phyloP scores from a whole-genome alignment of 78 protist species.

The Dictyostelium purpureum region DNA sequence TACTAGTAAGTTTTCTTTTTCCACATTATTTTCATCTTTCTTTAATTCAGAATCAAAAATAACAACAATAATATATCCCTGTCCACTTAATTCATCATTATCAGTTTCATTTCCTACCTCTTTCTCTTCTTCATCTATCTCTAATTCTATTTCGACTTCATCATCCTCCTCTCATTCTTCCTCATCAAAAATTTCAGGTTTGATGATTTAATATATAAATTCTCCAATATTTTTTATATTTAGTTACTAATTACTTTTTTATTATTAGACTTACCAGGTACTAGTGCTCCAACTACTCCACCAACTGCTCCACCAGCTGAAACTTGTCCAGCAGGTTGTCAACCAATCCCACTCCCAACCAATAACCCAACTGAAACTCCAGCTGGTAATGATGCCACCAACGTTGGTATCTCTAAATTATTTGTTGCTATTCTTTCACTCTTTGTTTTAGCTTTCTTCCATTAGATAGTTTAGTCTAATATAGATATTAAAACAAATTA shows the following conservation, averaged over 20 bases:
- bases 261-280: not conserved
- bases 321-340: constrained; percentile 1
- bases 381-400: constrained; percentile 38
- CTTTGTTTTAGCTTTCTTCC: constrained; percentile 47
- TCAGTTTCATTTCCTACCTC: not conserved
- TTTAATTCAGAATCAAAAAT: not conserved
- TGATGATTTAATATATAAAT: not conserved
- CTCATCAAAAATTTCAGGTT: not conserved
- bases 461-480: not conserved
- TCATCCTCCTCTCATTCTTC: not conserved
- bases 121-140: not conserved
- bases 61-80: not conserved
- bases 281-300: not conserved
- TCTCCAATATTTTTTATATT: not conserved
- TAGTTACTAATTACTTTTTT: not conserved
- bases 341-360: not conserved
- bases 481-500: not conserved
- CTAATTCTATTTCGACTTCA: constrained; percentile 5
- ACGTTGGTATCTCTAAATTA: constrained; percentile 6
- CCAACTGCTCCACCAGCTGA: constrained; percentile 23
- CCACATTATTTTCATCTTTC: constrained; percentile 13
- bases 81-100: not conserved
- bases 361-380: constrained; percentile 13
- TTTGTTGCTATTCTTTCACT: constrained; percentile 42
- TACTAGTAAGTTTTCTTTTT: not conserved